Conservation (phyloP, 805 yeast genomes). For the Lipomyces orientalis region DNA sequence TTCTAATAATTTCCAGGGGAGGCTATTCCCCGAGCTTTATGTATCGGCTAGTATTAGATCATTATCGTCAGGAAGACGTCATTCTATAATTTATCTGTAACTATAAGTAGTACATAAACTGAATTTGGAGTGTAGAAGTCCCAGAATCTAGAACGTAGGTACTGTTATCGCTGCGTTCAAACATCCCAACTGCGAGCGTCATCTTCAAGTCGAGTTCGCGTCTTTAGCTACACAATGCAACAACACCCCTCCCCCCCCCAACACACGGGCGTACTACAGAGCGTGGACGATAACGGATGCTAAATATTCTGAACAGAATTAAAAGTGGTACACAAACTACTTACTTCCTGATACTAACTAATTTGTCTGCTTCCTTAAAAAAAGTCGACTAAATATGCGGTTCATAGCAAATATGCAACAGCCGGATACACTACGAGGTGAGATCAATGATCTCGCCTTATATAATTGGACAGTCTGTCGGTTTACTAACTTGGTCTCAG, state of each 20-base stretch:
- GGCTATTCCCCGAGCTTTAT: constrained; percentile 96
- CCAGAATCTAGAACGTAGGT: not conserved
- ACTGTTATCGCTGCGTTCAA: too few species aligned
- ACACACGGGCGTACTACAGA: too few species aligned
- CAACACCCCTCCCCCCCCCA: too few species aligned
- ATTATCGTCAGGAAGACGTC: constrained; percentile 86
- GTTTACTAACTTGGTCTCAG: not conserved
- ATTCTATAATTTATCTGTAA: constrained; percentile 46
- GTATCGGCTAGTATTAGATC: constrained; percentile 92
- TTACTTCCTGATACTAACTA: not conserved
- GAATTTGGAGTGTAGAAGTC: not conserved
- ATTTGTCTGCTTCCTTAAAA: not conserved
- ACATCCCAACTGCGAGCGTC: too few species aligned
- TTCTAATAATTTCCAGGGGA: constrained; percentile 52
- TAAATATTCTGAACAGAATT: not conserved
- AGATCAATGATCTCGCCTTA: not conserved
- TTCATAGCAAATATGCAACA: constrained; percentile 18
- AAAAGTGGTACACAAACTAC: not conserved
- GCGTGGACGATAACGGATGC: too few species aligned
- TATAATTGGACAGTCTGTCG: not conserved
- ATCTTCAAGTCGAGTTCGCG: too few species aligned
- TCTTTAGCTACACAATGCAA: too few species aligned
- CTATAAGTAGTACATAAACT: not conserved
- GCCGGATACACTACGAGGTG: constrained; percentile 20
- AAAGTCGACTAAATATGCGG: constrained; percentile 2